Evolutionary conservation across 2,329 filamentous ascomycete genomes (phyloP), one percentile per base, ranked within the genome.

Genomic region (Talaromyces sp.): DNA sequence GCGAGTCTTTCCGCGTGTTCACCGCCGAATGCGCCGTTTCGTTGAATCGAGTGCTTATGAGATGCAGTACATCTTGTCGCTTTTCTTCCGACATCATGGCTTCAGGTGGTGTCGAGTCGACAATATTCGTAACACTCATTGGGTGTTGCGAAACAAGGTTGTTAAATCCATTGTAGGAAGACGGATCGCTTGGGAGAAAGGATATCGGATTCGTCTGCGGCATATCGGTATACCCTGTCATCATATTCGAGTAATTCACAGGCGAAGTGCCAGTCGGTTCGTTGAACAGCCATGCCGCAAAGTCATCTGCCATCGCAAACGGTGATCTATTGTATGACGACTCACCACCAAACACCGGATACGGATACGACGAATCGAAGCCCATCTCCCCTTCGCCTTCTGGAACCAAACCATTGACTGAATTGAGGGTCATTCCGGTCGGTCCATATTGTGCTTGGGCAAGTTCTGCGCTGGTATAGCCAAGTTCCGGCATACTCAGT

Each of bases 311-410:
- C 81, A 96, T 90, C 9, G 90, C 89, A 73, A 94, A 94, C 0
- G 94, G 93, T 2, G 93, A 96, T 65, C 94, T 91, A 70, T 91
- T 93, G 66, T 92, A 89, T 39, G 62, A 59, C 19, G 87, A 89
- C 71, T 96, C 92, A 31, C 86, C 89, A 16, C 92, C 92, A 77
- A 97, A 97, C 31, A 97, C 89, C 0, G 94, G 92, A 70, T 96
- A 91, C 4, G 90, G 74, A 66, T 76, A 81, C 5, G 73, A 71
- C 13, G 73, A 60, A 76, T 73, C 19, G 76, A 71, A 56, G 81
- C 80, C 14, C n/a, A 66, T 22, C 2, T 79, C 73, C 35, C 72
- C 70, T 24, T 73, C 65, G 62, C 72, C 64, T 62, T 67, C 68
- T 24, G 73, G 59, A 16, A 68, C 66, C 66, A 75, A 69, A 65